phyloP scores from a whole-genome alignment of 352 stramenopile genomes.

The Globisporangium okanoganense region DNA sequence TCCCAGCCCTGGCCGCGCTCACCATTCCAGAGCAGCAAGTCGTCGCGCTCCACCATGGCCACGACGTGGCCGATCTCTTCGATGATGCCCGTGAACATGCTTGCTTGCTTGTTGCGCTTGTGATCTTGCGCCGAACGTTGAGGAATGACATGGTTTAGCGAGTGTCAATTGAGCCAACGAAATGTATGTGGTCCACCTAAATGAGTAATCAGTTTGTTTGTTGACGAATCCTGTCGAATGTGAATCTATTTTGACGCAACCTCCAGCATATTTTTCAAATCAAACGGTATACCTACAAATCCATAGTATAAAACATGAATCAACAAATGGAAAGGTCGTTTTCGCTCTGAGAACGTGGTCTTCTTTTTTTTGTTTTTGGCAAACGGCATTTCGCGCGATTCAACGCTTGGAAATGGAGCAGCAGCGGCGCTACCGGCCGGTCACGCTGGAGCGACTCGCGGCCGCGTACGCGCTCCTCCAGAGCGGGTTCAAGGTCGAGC shows the following conservation, averaged over 20 bases:
- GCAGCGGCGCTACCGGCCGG: not conserved
- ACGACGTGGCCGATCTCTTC: slow-evolving; percentile 97
- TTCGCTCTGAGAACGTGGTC: not conserved
- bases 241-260: not conserved
- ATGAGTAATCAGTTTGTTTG: not conserved
- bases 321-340: not conserved
- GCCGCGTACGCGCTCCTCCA: not conserved
- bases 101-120: not conserved
- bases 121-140: not conserved
- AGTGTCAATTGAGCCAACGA: too few species aligned
- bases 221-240: not conserved
- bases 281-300: not conserved
- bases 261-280: not conserved
- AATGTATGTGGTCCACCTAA: not conserved
- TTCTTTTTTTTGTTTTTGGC: not conserved
- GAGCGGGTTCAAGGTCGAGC: not conserved
- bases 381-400: not conserved
- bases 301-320: not conserved
- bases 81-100: slow-evolving; percentile 98
- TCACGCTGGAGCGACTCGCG: not conserved
- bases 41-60: slow-evolving; percentile 85
- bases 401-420: not conserved
- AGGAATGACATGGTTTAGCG: not conserved
- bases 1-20: slow-evolving; percentile 86
- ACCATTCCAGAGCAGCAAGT: slow-evolving; percentile 96